Evolutionary conservation across 2,329 filamentous ascomycete genomes (phyloP), one percentile per base, ranked within the genome.

Genomic region (Diaporthe sp.): DNA sequence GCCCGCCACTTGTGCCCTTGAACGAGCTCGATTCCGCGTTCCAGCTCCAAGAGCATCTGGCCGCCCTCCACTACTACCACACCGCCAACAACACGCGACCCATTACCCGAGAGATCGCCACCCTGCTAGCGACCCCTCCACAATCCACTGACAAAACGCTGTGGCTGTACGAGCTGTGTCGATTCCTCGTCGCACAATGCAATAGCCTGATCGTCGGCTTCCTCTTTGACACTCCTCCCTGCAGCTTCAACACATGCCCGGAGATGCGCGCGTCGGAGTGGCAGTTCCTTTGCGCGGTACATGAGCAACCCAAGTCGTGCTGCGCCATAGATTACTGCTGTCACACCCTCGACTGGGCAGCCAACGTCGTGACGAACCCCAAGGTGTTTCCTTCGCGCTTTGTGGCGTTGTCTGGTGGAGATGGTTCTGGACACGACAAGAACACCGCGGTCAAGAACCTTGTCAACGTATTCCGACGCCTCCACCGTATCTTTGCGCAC

Each of bases 261-360:
- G 97, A 99, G 86, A 99, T 99, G 97, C 95, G 97, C 82, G 97
- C 97, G 3, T 97, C 94, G 42, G 96, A 99, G 87, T 99, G 97
- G 97, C 97, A 99, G 86, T 99, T 98, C 82, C 91, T 99, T 65
- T 99, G 97, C 86, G 97, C 97, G 69, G 97, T 98, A 4, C 97
- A 99, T 83, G 96, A 98, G 82, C 94, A 95, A 68, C 97, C 97
- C 67, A 98, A 98, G 86, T 94, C 94, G 80, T 99, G 97, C 87
- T 98, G 96, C 84, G 97, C 97, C 70, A 98, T 99, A 82, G 97
- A 99, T 86, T 99, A 99, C 86, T 98, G 96, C 89, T 98, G 96
- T 83, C 97, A 99, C 83, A 99, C 97, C 0, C 92, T 99, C 58
- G 97, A 99, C 86, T 98, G 96, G 95, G 97, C 97, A 3, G 96